phyloP scores from a whole-genome alignment of 352 stramenopile species.

The Pythium brassicae region DNA sequence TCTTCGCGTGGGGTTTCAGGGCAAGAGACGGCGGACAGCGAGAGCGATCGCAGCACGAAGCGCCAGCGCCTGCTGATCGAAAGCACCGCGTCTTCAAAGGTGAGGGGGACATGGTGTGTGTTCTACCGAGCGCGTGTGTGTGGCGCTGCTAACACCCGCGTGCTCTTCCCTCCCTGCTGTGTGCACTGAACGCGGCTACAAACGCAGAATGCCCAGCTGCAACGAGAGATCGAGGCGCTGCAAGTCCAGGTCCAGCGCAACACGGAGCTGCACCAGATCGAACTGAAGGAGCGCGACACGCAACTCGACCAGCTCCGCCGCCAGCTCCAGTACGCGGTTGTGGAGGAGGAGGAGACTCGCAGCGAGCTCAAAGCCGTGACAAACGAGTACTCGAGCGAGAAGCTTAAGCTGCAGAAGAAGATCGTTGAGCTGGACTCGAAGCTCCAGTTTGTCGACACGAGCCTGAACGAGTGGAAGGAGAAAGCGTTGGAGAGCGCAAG shows the following conservation, averaged over 20 bases:
- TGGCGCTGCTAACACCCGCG: too few species aligned
- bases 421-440: conserved; percentile 69
- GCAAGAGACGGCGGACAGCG: conserved; percentile 20
- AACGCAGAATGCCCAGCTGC: conserved; percentile 43
- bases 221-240: conserved; percentile 46
- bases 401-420: conserved; percentile 61
- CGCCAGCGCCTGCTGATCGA: conserved; percentile 55
- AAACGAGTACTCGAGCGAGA: conserved; percentile 49
- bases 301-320: conserved; percentile 60
- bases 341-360: conserved; percentile 59
- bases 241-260: conserved; percentile 50
- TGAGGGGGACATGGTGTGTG: too few species aligned
- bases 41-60: conserved; percentile 29
- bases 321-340: conserved; percentile 59
- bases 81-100: conserved; percentile 52
- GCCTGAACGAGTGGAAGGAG: conserved; percentile 68
- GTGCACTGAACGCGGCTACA: neutral
- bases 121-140: too few species aligned
- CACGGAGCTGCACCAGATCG: conserved; percentile 53
- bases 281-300: conserved; percentile 65
- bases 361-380: conserved; percentile 51
- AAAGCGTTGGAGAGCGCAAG: conserved; percentile 53
- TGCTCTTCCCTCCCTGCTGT: neutral
- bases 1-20: conserved; percentile 9
- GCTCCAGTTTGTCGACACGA: conserved; percentile 56